Conservation (phyloP, 1,284 basidiomycete genomes). For the Boletus hoseneyae region DNA sequence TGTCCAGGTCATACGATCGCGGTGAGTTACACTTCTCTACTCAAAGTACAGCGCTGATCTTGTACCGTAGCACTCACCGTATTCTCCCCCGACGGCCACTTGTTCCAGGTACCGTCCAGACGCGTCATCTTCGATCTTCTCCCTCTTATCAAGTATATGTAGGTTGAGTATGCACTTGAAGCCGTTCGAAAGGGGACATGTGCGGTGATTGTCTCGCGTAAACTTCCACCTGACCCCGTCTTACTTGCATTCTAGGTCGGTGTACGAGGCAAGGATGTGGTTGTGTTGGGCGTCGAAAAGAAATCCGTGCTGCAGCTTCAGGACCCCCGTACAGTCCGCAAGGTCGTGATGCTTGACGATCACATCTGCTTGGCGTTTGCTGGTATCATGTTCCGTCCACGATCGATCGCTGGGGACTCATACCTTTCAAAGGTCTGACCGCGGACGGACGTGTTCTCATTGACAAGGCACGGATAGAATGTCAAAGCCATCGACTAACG, state of each 20-base stretch:
- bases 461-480: slow-evolving; percentile 97
- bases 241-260: slow-evolving; percentile 66
- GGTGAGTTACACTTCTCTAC: slow-evolving; percentile 18
- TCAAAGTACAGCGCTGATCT: slow-evolving; percentile 11
- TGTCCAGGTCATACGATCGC: slow-evolving; percentile 38
- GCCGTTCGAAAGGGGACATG: slow-evolving; percentile 98
- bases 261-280: slow-evolving; percentile 91
- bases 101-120: slow-evolving; percentile 70
- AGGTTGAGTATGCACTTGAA: slow-evolving; percentile 98
- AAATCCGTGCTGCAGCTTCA: slow-evolving; percentile 97
- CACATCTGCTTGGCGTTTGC: slow-evolving; percentile 98
- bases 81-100: slow-evolving; percentile 92
- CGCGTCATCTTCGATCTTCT: slow-evolving; percentile 19
- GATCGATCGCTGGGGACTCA: slow-evolving; percentile 10
- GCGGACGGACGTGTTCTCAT: slow-evolving; percentile 98
- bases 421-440: slow-evolving; percentile 70
- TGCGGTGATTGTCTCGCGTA: slow-evolving; percentile 59
- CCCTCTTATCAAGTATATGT: slow-evolving; percentile 25
- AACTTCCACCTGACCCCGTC: background rate
- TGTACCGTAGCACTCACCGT: slow-evolving; percentile 74
- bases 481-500: slow-evolving; percentile 95
- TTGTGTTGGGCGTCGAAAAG: slow-evolving; percentile 98
- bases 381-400: slow-evolving; percentile 50
- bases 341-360: slow-evolving; percentile 98
- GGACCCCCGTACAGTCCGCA: slow-evolving; percentile 95